Base-by-base conservation (phyloP, 2,329 filamentous ascomycete species). In the Fusarium sp. region DNA sequence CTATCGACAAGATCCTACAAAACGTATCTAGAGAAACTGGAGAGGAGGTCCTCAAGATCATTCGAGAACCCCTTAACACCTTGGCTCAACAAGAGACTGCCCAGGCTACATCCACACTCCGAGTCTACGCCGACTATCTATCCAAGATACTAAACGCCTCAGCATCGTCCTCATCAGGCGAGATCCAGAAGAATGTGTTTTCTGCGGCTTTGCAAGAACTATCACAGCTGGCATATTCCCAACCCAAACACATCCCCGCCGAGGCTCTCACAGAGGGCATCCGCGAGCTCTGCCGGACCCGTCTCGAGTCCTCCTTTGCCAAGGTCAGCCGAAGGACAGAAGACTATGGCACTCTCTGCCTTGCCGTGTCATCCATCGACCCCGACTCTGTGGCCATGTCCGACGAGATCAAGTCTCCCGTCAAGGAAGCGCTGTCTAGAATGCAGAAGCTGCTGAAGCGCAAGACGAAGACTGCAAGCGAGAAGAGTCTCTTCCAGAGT, bases 1-100 rank as follows among this genome's bases (percentile, higher is more conserved):
- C 94, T 0, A 83, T 97, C 1, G 94, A 97, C 73, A 91, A 88
- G 67, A 84, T 96, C 3, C 81, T 97, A 6, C 85, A 89, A 55
- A 86, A 87, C 44, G 87, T 89, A 9, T 87, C 88, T 27, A 80
- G 84, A 5, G 79, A 86, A 18, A 88, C 91, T 36, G 84, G 90
- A 23, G 84, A 88, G 60, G 78, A 80, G 15, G 79, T 87, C n/a
- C 78, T 90, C 37, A 79, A 82, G 30, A 78, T 86, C 30, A 78
- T 90, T 36, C 79, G 82, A 60, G 76, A 84, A 16, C 86, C 84
- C 5, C 76, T 85, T n/a, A 66, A 59, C 18, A 72, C 70, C 1
- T 59, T 81, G 34, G 60, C 61, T 4, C 61, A 78, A 36, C 65
- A 73, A 18, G 76, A 78, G n/a, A 63, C 70, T 16, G 55, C 59